phyloP scores from a whole-genome alignment of 345 rosid genomes.

The Acer saccharum region DNA sequence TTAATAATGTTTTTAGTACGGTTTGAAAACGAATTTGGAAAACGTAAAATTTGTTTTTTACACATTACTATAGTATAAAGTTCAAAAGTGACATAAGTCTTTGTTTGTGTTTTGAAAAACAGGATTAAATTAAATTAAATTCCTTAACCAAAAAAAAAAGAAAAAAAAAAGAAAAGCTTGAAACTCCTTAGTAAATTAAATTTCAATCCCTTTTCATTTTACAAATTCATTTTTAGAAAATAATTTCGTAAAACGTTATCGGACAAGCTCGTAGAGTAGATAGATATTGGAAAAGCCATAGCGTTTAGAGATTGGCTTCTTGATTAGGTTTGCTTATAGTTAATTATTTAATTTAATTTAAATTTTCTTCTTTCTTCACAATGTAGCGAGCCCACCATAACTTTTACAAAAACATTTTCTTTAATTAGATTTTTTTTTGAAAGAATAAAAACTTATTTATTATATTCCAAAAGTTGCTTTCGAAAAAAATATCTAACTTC shows the following conservation, averaged over 20 bases:
- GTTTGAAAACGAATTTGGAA: too few species aligned
- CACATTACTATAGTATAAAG: background rate
- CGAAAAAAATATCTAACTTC: background rate
- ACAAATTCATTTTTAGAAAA: background rate
- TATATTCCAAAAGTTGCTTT: background rate
- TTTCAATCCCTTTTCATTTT: background rate
- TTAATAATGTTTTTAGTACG: too few species aligned
- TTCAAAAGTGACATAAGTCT: background rate
- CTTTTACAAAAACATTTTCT: background rate
- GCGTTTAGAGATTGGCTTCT: background rate
- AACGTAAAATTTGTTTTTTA: too few species aligned
- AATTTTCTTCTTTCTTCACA: background rate
- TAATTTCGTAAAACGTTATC: background rate
- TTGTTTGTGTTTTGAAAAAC: background rate
- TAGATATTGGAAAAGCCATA: background rate
- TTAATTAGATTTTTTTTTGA: too few species aligned
- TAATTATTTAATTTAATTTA: too few species aligned
- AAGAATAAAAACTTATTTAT: too few species aligned
- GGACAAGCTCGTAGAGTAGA: background rate
- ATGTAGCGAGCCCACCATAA: background rate
- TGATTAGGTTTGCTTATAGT: background rate
- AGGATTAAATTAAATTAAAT: too few species aligned
- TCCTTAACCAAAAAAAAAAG: too few species aligned
- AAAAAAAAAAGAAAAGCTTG: too few species aligned
- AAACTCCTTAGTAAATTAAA: too few species aligned